Conservation (phyloP, 2,329 filamentous ascomycete species). For the Davidsoniella neocaledoniae region DNA sequence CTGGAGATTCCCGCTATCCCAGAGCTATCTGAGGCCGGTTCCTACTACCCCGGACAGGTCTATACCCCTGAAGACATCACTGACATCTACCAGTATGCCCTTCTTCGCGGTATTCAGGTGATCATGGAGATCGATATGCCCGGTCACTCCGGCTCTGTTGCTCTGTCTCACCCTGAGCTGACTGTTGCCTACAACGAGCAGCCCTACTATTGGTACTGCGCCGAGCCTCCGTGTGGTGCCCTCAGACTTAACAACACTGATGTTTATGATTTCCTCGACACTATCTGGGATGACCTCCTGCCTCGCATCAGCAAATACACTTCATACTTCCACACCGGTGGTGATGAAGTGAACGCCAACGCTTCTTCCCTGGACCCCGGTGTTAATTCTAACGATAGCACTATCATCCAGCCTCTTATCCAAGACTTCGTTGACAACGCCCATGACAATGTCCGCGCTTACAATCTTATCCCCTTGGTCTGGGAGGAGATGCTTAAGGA, state of each 20-base stretch:
- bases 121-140: constrained; percentile 70
- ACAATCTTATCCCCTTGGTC: constrained; percentile 55
- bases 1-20: constrained; percentile 63
- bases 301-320: constrained; percentile 54
- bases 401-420: constrained; percentile 55
- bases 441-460: constrained; percentile 45
- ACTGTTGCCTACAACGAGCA: constrained; percentile 45
- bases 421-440: constrained; percentile 60
- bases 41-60: constrained; percentile 48
- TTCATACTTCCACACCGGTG: constrained; percentile 69
- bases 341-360: constrained; percentile 71
- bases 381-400: constrained; percentile 46
- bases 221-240: constrained; percentile 48
- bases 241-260: constrained; percentile 59
- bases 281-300: constrained; percentile 57
- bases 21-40: constrained; percentile 53
- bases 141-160: constrained; percentile 56
- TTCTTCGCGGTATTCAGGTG: constrained; percentile 50
- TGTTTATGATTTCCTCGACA: constrained; percentile 56
- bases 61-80: constrained; percentile 51
- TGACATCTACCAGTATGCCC: constrained; percentile 53
- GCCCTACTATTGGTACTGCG: constrained; percentile 43
- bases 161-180: constrained; percentile 50
- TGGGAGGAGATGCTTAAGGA: constrained; percentile 77
- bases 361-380: constrained; percentile 58